Evolutionary conservation across 2,329 filamentous ascomycete genomes (phyloP).

Genomic region (Fusarium lyarnte): DNA sequence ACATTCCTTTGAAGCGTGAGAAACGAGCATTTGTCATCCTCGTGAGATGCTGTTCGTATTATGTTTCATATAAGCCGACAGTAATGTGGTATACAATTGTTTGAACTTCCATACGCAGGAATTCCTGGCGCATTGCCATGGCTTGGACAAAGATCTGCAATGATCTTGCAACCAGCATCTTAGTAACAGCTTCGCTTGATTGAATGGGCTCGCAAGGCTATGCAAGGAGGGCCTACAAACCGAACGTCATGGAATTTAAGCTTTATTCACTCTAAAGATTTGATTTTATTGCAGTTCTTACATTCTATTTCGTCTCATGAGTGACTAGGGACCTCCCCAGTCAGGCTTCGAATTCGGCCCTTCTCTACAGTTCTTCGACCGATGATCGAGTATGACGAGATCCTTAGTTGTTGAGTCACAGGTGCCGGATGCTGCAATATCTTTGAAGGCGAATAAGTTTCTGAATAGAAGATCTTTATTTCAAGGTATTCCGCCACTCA

Average conservation of each 20-base stretch:
- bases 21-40: background rate
- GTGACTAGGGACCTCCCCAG: too few relatives aligned
- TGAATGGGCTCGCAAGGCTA: background rate
- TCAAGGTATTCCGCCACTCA: too few relatives aligned
- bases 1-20: background rate
- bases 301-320: too few relatives aligned
- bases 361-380: too few relatives aligned
- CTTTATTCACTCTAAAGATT: background rate
- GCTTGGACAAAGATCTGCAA: background rate
- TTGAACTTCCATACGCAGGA: background rate
- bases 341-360: too few relatives aligned
- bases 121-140: background rate
- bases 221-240: background rate
- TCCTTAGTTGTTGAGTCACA: too few relatives aligned
- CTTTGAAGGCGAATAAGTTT: too few relatives aligned
- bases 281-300: too few relatives aligned
- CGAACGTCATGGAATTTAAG: background rate
- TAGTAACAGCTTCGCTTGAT: background rate
- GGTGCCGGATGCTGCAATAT: too few relatives aligned
- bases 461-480: too few relatives aligned
- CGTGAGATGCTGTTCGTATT: background rate
- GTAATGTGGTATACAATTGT: background rate
- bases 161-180: background rate
- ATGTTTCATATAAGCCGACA: slow-evolving; percentile 1
- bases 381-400: too few relatives aligned